phyloP scores from a whole-genome alignment of 2,329 filamentous ascomycete genomes.

The Pyricularia sp. region DNA sequence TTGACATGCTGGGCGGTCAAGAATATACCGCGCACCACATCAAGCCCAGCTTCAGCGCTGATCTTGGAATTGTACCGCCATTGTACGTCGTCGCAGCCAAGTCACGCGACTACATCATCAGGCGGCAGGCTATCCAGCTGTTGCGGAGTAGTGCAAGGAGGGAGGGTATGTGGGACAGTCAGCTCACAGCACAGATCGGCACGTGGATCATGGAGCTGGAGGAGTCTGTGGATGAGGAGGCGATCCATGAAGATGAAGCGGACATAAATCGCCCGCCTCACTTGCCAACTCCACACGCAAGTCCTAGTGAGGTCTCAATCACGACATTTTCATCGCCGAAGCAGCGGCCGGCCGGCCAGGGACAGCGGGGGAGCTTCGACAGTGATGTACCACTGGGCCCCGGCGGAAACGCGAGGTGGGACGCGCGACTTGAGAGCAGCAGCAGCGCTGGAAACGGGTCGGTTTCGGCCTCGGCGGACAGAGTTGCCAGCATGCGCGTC shows the following conservation, averaged over 20 bases:
- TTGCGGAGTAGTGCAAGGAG: conserved; percentile 49
- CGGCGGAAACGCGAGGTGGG: conserved; percentile 34
- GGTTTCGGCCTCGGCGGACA: neutral
- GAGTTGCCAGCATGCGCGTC: conserved; percentile 9
- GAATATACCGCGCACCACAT: conserved; percentile 39
- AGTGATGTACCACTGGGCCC: conserved; percentile 28
- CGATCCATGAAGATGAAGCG: conserved; percentile 10
- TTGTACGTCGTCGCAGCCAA: conserved; percentile 59
- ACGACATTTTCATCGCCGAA: conserved; percentile 7
- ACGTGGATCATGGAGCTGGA: conserved; percentile 47
- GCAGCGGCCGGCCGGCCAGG: neutral
- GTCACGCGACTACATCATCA: conserved; percentile 46
- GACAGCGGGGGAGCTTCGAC: conserved; percentile 18
- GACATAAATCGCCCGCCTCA: neutral
- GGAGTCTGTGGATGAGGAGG: conserved; percentile 30
- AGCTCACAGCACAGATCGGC: conserved; percentile 44
- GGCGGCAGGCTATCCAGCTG: conserved; percentile 52
- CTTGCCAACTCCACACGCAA: conserved; percentile 17
- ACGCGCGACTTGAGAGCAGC: conserved; percentile 15
- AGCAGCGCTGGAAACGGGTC: conserved; percentile 8
- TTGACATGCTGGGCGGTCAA: conserved; percentile 29
- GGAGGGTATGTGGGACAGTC: conserved; percentile 63
- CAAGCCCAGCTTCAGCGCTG: conserved; percentile 54
- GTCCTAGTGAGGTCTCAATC: conserved; percentile 14
- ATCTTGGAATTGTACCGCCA: conserved; percentile 54